These are phyloP conservation scores for Rhododendron kiyosumense DNA, from an alignment of 148 eudicot genomes.

Conservation along the genomic window DNA sequence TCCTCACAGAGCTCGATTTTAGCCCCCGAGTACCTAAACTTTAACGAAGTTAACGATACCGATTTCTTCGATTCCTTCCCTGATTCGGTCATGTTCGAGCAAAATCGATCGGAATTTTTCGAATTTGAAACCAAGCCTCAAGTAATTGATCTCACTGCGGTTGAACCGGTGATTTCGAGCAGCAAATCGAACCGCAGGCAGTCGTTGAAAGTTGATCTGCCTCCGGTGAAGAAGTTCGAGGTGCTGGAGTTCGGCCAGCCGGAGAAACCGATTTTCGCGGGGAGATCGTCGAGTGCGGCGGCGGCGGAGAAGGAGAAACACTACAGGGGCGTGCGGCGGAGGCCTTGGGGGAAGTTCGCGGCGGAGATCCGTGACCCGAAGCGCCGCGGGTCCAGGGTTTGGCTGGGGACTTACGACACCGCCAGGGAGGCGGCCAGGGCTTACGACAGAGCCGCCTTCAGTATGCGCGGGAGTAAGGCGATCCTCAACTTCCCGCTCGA, in stretches of 20 bases:
- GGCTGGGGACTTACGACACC: conserved; percentile 60
- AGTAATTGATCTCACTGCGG: background rate
- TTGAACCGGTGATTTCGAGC: background rate
- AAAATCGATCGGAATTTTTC: background rate
- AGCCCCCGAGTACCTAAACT: too few species aligned
- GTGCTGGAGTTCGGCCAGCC: conserved; percentile 22
- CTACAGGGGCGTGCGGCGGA: conserved; percentile 51
- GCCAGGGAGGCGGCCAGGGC: conserved; percentile 55
- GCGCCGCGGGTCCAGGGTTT: conserved; percentile 43
- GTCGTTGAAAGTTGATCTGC: conserved; percentile 41
- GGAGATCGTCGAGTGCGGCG: too few species aligned
- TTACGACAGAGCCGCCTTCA: conserved; percentile 53
- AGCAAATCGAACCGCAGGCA: conserved; percentile 27
- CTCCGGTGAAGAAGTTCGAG: conserved; percentile 27
- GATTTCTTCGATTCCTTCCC: conserved; percentile 8
- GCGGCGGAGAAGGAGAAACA: conserved; percentile 22
- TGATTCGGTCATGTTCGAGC: background rate
- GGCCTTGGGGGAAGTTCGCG: conserved; percentile 69
- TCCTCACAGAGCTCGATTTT: conserved; percentile 6
- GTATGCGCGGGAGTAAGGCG: conserved; percentile 50
- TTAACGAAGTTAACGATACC: background rate
- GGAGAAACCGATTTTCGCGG: background rate
- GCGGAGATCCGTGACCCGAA: conserved; percentile 63
- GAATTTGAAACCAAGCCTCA: conserved; percentile 1
- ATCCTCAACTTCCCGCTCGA: conserved; percentile 59